Base-by-base conservation (phyloP, 352 stramenopile genomes). In the Pythium grandisporangium region DNA sequence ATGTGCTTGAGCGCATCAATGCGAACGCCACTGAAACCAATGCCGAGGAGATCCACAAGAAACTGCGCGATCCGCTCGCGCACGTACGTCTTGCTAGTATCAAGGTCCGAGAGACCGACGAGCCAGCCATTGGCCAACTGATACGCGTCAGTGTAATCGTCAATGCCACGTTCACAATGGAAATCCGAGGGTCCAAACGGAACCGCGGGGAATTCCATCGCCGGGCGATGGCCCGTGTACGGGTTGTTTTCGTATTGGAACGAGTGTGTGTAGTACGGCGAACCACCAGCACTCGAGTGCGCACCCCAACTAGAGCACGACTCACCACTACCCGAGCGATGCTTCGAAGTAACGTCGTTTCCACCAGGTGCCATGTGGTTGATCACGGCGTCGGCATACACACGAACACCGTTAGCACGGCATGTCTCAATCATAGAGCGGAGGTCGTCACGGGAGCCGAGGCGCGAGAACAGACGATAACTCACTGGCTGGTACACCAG, bases 1-100 rank as follows among this genome's bases (percentile, higher is more conserved):
- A 87, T 82, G 46, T 87, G 69, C 51, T 85, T 85, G 16, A 66
- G 37, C 6, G 74, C 74, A 30, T 87, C 74, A 16, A 87, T 56
- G 6, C 72, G 66, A 45, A 85, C 70, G 21, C 72, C 74, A 20
- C 58, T 78, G 44, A 87, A 79, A 20, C 72, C 70, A 35, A 87
- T 77, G 4, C 67, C 70, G 5, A 87, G 33, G 4, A 87, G 42
- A 27, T 87, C 72, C 27, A 80, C 70, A 30, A 87, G 71, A 51
- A 84, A 84, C 32, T 80, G 68, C 1, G 72, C 74, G 21, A 85
- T 85, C 20, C 49, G n/a, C n/a, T n/a, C n/a, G n/a, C n/a, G n/a
- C n/a, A n/a, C n/a, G n/a, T n/a, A n/a, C n/a, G n/a, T n/a, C n/a
- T n/a, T n/a, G n/a, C n/a, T n/a, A n/a, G n/a, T n/a, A n/a, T n/a